phyloP scores from a whole-genome alignment of 2,329 filamentous ascomycete species.

The Cytospora piceicola region DNA sequence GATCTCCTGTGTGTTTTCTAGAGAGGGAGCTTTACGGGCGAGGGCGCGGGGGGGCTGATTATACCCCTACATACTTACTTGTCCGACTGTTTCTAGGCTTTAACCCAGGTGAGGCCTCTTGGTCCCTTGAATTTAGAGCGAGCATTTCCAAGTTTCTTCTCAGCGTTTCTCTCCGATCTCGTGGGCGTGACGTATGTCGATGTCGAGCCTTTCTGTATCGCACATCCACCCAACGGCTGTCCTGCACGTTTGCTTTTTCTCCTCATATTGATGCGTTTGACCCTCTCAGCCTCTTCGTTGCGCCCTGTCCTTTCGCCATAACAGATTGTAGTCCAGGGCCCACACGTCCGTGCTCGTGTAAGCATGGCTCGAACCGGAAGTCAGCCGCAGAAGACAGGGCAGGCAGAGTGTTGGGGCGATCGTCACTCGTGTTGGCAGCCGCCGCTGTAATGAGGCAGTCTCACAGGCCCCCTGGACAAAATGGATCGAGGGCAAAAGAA shows the following conservation, averaged over 20 bases:
- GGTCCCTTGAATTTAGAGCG: conserved; percentile 2
- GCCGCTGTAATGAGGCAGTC: not conserved
- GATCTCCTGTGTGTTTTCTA: conserved; percentile 12
- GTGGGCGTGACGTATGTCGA: not conserved
- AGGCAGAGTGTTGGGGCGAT: too few relatives aligned
- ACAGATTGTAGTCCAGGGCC: not conserved
- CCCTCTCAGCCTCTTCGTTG: not conserved
- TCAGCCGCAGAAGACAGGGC: too few relatives aligned
- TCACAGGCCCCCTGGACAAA: not conserved
- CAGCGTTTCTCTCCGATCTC: not conserved
- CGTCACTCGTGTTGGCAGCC: not conserved
- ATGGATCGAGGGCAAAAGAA: not conserved
- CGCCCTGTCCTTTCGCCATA: not conserved
- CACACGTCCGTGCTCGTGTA: not conserved
- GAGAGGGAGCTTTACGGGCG: conserved; percentile 7
- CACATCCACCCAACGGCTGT: not conserved
- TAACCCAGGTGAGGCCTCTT: not conserved
- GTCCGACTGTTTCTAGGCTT: not conserved
- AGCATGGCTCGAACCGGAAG: not conserved
- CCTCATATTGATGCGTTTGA: not conserved
- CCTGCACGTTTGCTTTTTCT: not conserved
- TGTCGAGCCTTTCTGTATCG: not conserved
- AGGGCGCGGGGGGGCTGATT: not conserved
- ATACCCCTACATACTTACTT: not conserved
- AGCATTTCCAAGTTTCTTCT: not conserved